Base-by-base conservation (phyloP, 2,329 filamentous ascomycete species). In the Colletotrichum cordylinicola region DNA sequence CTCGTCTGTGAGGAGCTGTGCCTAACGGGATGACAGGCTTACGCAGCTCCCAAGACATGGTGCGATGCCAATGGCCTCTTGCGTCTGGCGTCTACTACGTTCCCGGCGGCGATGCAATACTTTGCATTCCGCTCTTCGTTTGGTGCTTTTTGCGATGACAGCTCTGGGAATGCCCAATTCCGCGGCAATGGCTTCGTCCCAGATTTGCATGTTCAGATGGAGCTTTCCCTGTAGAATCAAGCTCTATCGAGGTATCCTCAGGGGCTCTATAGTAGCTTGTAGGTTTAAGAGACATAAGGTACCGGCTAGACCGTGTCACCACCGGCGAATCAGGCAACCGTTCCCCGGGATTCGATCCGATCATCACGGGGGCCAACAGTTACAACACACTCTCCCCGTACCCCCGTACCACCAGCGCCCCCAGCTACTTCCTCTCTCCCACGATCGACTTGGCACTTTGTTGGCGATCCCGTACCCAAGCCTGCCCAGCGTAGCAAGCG, bases 21-120 rank as follows among this genome's bases (percentile, higher is more conserved):
- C 52, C 48, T 16, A 35, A 62, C 66, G 60, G 67, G 66, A n/a
- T 43, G 35, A 35, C 71, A 66, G 37, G 43, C 70, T 74, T 69
- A 74, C 74, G 74, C 74, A 76, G 48, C 70, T 74, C 58, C 70
- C 74, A 73, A 76, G 70, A 76, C 74, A 69, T 61, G 58, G 70
- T 48, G 27, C 73, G 27, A 16, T 65, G 58, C 31, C 64, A 60
- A 76, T 76, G 56, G 74, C 65, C 39, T 52, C n/a, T 52, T 21
- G 43, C 43, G 43, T 52, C n/a, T 52, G 21, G n/a, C 43, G n/a
- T 52, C 43, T 52, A 52, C 62, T 43, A 68, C 24, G 29, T 55
- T 60, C 35, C 70, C 56, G 21, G 43, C 27, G 29, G 33, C 39
- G 4, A 21, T 55, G 24, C 27, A 9, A 65, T 65, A 52, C 35